These are phyloP conservation scores for Exophiala phaeomuriformis DNA, from an alignment of 2,329 filamentous ascomycete genomes.

Conservation along the genomic window DNA sequence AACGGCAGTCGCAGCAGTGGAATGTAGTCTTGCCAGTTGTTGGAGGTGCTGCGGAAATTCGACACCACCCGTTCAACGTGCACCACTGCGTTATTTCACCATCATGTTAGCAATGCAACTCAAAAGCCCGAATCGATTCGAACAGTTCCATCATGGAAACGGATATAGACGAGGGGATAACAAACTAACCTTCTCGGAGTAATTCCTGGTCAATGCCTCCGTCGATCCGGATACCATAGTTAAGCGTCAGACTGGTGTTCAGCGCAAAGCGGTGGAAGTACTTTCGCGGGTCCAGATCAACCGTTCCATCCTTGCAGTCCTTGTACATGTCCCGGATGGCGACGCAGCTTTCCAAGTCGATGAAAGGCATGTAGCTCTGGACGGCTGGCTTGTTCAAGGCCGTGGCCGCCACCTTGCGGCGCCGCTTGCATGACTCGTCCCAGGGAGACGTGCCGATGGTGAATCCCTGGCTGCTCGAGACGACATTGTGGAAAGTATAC, in stretches of 20 bases:
- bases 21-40: slow-evolving; percentile 83
- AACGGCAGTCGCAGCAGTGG: slow-evolving; percentile 60
- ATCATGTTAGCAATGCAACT: background rate
- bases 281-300: slow-evolving; percentile 61
- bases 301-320: slow-evolving; percentile 54
- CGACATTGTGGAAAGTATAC: slow-evolving; percentile 74
- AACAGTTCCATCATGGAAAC: no score
- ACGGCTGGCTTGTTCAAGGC: slow-evolving; percentile 69
- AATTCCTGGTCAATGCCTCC: slow-evolving; percentile 61
- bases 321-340: slow-evolving; percentile 65
- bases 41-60: slow-evolving; percentile 69
- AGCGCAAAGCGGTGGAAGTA: slow-evolving; percentile 71
- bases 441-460: slow-evolving; percentile 79
- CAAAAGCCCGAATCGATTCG: no score
- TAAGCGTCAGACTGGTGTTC: slow-evolving; percentile 69
- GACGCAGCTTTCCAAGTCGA: slow-evolving; percentile 66
- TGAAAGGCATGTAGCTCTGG: slow-evolving; percentile 73
- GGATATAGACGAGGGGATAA: background rate
- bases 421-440: slow-evolving; percentile 71
- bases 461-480: slow-evolving; percentile 68
- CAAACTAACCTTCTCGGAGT: slow-evolving; percentile 48
- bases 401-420: slow-evolving; percentile 70
- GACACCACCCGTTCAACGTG: slow-evolving; percentile 68
- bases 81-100: slow-evolving; percentile 44
- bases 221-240: slow-evolving; percentile 70